Evolutionary conservation across 2,329 filamentous ascomycete genomes (phyloP), one percentile per base, ranked within the genome.

Genomic region (Penicillium frequentans): DNA sequence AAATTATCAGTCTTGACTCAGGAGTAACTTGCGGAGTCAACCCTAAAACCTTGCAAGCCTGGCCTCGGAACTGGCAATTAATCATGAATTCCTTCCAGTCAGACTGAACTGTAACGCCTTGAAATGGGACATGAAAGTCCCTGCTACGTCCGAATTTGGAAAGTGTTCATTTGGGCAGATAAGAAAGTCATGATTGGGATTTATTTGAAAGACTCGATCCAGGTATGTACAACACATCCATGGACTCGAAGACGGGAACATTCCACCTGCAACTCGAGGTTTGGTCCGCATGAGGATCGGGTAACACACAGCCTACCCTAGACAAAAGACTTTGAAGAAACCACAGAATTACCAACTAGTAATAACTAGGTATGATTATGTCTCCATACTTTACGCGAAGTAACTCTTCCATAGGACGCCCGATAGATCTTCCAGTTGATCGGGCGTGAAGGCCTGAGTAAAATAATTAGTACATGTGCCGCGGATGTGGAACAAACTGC

Each of bases 321-420:
- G 23, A 19, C 43, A 24, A 21, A 21, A 47, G 16, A 42, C 4
- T 23, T 5, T 9, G 7, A 42, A 42, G 19, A 42, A 19, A 42
- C 19, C 39, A 42, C 19, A 7, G 11, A 21, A 42, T 23, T 35
- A 42, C 39, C 46, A 49, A 29, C 19, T n/a, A 39, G 23, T 39
- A 13, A 37, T 27, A 42, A 31, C 27, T 47, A 11, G 44, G 14
- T 4, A 46, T 29, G 44, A 26, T 24, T 33, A 33, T 35, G 16
- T 49, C 11, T 33, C n/a, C 29, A 35, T 16, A 16, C 13, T 29
- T 73, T 79, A 96, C 42, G 93, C 96, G 80, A 99, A 99, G 73
- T 99, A 99, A 75, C 93, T 98, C 87, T 99, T 99, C 95, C 95
- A 99, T 52, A 99, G 80, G 48, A 99, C 96, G 52, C 95, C 95